phyloP scores from a whole-genome alignment of 768 basidiomycete species.

The Lactarius trivialis region DNA sequence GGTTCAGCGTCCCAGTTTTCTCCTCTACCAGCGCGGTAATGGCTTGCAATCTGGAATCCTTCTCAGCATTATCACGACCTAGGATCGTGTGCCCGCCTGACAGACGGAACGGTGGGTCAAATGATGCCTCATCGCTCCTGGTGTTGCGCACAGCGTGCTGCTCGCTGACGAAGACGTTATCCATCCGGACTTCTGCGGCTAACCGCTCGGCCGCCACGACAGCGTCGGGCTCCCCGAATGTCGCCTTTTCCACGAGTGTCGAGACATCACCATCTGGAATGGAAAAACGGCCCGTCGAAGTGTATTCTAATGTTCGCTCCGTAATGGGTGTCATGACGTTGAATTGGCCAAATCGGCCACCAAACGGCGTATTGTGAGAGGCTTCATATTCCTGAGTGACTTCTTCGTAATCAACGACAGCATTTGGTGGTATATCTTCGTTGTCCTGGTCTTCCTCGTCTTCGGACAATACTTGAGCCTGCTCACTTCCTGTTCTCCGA shows the following conservation, averaged over 20 bases:
- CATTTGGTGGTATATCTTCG: constrained; percentile 1
- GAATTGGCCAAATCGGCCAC: constrained; percentile 74
- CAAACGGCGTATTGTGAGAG: constrained; percentile 42
- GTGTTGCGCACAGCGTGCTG: constrained; percentile 4
- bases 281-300: constrained; percentile 49
- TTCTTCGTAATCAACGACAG: constrained; percentile 18
- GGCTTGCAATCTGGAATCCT: constrained; percentile 13
- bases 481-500: constrained; percentile 2
- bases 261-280: constrained; percentile 28
- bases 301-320: constrained; percentile 86
- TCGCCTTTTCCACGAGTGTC: constrained; percentile 23
- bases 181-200: constrained; percentile 38
- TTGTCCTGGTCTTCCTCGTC: constrained; percentile 29
- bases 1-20: constrained; percentile 55
- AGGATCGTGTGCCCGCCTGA: constrained; percentile 14
- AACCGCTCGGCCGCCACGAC: constrained; percentile 46
- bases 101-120: constrained; percentile 13
- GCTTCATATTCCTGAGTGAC: constrained; percentile 25
- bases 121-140: constrained; percentile 24
- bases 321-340: constrained; percentile 97
- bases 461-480: constrained; percentile 17
- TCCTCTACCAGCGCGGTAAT: constrained; percentile 40
- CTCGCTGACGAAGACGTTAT: constrained; percentile 23
- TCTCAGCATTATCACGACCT: constrained; percentile 18
- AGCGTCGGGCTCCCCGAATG: constrained; percentile 34